A percentile compares a stretch with the other conserved stretches of the same genome.
These are phyloP conservation scores for Colletotrichum destructivum DNA, from an alignment of 2,329 filamentous ascomycete genomes.

Conservation along the genomic window DNA sequence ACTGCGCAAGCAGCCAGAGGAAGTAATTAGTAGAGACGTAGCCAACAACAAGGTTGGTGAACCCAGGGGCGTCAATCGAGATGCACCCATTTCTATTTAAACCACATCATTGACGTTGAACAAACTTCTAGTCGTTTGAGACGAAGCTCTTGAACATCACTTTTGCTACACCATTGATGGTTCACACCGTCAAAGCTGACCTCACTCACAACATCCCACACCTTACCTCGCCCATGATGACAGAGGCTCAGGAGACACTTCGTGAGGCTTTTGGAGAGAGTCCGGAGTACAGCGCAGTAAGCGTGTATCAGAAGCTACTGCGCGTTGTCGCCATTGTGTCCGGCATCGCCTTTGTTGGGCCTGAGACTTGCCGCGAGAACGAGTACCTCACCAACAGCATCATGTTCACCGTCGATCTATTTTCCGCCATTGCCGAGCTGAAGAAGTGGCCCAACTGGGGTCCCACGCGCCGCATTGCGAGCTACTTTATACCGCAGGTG, in stretches of 20 bases:
- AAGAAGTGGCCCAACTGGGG: neutral
- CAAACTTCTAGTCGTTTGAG: neutral
- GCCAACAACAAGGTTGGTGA: neutral
- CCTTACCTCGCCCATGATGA: neutral
- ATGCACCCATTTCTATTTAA: neutral
- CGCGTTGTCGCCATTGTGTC: constrained; percentile 62
- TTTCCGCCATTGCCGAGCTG: constrained; percentile 48
- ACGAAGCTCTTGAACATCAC: neutral
- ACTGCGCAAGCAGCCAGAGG: neutral
- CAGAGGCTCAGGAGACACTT: neutral
- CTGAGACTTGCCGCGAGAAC: constrained; percentile 60
- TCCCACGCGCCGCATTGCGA: neutral
- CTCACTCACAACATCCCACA: neutral
- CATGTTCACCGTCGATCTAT: constrained; percentile 33
- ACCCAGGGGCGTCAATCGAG: neutral
- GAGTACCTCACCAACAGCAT: constrained; percentile 55
- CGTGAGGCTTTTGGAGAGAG: neutral
- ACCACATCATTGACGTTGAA: neutral
- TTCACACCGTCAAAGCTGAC: neutral
- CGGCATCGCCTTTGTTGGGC: constrained; percentile 62
- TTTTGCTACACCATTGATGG: neutral
- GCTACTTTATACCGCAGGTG: neutral
- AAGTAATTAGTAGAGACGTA: neutral
- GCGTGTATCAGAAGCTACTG: constrained; percentile 57
- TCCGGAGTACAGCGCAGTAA: constrained; percentile 43